Base-by-base conservation (phyloP, 106 monocot genomes). In the Dioscorea zingiberensis region DNA sequence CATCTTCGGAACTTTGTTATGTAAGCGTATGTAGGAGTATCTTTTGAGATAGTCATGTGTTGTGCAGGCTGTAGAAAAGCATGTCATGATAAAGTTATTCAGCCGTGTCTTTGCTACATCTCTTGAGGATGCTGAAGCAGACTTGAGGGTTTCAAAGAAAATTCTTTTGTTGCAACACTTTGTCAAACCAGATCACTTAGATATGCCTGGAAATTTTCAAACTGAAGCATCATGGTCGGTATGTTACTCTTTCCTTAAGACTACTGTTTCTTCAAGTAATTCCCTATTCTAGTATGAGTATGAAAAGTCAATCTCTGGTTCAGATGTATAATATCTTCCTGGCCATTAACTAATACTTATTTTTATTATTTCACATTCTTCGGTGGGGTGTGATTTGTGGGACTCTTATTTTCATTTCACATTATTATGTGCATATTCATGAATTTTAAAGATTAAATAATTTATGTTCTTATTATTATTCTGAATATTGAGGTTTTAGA, bases 161-260 rank as follows among this genome's bases (percentile, higher is more conserved):
- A 82, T 82, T 26, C 14, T 65, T 21, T 66, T 82, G 54, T 70
- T 82, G 55, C 82, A 82, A 70, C 74, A 73, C 28, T 82, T 82
- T 57, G 63, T 82, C 15, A 74, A 70, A 61, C 82, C 82, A 47
- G 70, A 82, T 14, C 82, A 82, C 66, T 82, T 82, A 69, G 82
- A 82, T 66, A 51, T 77, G 22, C 73, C 77, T 56, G 67, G 19
- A 66, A 25, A 64, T 58, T 21, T 82, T 21, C 69, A 38, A 19
- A 82, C 65, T 70, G 77, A 82, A 65, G 82, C 73, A 44, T 74
- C 74, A 16, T 77, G 73, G 73, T 73, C 77, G 82, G 82, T 82
- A 82, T 48, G 59, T 27, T 24, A 11, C 38, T 8, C 38, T 38
- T 38, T 38, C 38, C 38, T 38, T 38, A 10, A 38, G 38, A 38